A percentile compares a stretch with the other conserved stretches of the same genome.
These are phyloP conservation scores for Nicotiana sylvestris DNA, from an alignment of 257 asterid species.

Conservation along the genomic window DNA sequence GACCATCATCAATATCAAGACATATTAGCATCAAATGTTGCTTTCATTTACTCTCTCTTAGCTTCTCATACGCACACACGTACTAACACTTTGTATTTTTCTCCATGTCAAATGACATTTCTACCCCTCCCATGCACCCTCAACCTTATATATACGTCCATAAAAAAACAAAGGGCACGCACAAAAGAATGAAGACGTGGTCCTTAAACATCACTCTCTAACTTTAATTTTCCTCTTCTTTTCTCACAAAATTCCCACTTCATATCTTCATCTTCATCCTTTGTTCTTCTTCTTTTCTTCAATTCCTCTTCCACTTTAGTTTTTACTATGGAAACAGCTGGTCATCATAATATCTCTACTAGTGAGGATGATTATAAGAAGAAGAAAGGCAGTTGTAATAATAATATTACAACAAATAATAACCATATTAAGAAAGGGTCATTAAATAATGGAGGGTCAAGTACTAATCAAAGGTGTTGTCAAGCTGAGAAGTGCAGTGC, in stretches of 20 bases:
- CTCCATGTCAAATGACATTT: not conserved
- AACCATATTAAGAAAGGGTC: conserved; percentile 27
- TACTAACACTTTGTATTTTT: not conserved
- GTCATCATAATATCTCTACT: not conserved
- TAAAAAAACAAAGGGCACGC: conserved; percentile 7
- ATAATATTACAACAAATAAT: not conserved
- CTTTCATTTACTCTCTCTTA: not conserved
- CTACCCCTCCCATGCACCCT: not conserved
- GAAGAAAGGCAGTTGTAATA: conserved; percentile 15
- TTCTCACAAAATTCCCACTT: conserved; percentile 45
- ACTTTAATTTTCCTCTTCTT: conserved; percentile 21
- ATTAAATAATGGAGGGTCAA: not conserved
- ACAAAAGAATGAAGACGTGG: conserved; percentile 35
- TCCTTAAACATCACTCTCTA: conserved; percentile 52
- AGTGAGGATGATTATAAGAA: conserved; percentile 42
- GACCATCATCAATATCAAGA: no score
- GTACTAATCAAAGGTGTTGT: conserved; percentile 36
- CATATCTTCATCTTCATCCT: conserved; percentile 30
- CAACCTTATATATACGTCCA: not conserved
- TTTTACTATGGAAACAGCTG: not conserved
- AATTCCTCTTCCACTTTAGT: not conserved
- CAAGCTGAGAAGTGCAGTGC: conserved; percentile 59
- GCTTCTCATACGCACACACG: conserved; percentile 2
- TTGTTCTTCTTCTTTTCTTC: conserved; percentile 6
- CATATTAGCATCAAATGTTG: not conserved